phyloP scores from a whole-genome alignment of 495 filamentous ascomycete genomes.

The Penicillium turbatum region DNA sequence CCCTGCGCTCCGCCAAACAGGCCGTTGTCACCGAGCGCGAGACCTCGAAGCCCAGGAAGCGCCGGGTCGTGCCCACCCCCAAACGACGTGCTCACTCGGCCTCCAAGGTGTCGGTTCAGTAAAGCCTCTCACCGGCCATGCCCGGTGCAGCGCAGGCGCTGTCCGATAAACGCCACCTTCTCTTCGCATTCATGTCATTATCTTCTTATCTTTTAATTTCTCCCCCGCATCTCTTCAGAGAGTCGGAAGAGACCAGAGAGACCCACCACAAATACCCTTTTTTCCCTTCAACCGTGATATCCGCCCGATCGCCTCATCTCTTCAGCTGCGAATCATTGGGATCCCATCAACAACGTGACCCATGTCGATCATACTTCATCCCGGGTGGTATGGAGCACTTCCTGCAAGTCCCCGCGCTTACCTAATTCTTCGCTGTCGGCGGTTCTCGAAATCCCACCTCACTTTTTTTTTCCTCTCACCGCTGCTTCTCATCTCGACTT shows the following conservation, averaged over 20 bases:
- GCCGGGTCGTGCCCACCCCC: conserved; percentile 26
- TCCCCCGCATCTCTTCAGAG: conserved; percentile 3
- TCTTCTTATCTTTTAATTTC: conserved; percentile 6
- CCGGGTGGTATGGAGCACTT: conserved; percentile 2
- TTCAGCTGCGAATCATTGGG: conserved; percentile 11
- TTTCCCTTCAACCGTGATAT: conserved; percentile 19
- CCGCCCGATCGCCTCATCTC: background rate
- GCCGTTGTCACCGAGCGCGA: conserved; percentile 31
- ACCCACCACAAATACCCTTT: conserved; percentile 3
- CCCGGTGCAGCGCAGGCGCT: conserved; percentile 24
- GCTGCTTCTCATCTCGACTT: conserved; percentile 14
- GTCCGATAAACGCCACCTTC: conserved; percentile 10
- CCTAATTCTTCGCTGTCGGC: conserved; percentile 29
- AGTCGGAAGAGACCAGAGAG: background rate
- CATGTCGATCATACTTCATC: conserved; percentile 10
- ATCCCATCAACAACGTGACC: background rate
- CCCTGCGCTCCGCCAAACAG: conserved; percentile 36
- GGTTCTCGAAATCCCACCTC: conserved; percentile 21
- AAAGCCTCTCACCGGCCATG: background rate
- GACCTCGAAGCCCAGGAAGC: conserved; percentile 40
- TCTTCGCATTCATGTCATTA: conserved; percentile 9
- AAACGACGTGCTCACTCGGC: conserved; percentile 39
- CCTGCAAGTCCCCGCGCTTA: conserved; percentile 23
- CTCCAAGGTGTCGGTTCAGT: conserved; percentile 15
- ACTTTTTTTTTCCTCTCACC: conserved; percentile 12